Evolutionary conservation across 164 flowering plant species (phyloP).

Genomic region (Dillenia turbinata): DNA sequence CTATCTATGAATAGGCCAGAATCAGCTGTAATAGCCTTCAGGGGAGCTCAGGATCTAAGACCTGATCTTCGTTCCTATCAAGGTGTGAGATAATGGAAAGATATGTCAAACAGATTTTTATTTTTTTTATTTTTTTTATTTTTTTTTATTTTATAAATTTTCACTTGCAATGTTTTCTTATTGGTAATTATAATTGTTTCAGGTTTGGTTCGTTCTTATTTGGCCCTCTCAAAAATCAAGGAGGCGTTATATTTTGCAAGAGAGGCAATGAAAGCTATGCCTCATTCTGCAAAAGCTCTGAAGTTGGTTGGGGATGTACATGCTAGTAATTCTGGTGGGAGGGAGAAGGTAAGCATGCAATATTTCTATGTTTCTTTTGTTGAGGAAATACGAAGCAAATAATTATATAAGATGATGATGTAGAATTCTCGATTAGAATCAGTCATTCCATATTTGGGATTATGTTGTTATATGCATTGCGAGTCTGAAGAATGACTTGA

Average conservation of each 20-base stretch:
- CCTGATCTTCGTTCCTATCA: slow-evolving; percentile 98
- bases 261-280: slow-evolving; percentile 96
- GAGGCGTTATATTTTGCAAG: slow-evolving; percentile 89
- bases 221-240: slow-evolving; percentile 76
- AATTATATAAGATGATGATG: background rate
- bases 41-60: slow-evolving; percentile 84
- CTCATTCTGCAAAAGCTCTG: slow-evolving; percentile 91
- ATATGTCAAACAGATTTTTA: background rate
- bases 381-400: no score
- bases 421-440: background rate
- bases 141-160: background rate
- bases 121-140: background rate
- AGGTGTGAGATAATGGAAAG: slow-evolving; percentile 39
- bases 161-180: background rate
- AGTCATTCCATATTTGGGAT: background rate
- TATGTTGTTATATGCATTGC: background rate
- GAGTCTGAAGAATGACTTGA: no score
- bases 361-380: no score
- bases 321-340: slow-evolving; percentile 74
- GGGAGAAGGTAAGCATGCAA: slow-evolving; percentile 69
- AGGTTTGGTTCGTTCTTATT: slow-evolving; percentile 89
- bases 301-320: slow-evolving; percentile 97
- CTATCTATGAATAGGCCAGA: slow-evolving; percentile 77
- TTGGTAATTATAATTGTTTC: slow-evolving; percentile 19
- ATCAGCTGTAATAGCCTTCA: slow-evolving; percentile 80